Evolutionary conservation across 2,329 filamentous ascomycete species (phyloP).

Genomic region (Dothidotthia symphoricarpi): DNA sequence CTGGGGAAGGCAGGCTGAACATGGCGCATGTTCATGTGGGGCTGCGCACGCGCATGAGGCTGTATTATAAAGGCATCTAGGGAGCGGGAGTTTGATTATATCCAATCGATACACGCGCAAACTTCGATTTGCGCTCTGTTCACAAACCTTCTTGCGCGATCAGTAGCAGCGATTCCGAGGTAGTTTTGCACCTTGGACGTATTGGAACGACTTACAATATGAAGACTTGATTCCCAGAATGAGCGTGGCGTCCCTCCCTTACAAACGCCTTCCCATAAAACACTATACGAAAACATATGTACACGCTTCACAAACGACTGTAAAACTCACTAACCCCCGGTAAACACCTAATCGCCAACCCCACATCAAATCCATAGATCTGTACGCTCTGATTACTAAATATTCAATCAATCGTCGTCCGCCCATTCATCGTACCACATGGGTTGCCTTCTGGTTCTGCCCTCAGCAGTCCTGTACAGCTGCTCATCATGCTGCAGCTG

Average conservation of each 20-base stretch:
- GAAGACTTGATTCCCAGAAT: too few relatives aligned
- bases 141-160: too few relatives aligned
- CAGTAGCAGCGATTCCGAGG: too few relatives aligned
- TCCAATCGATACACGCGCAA: conserved; percentile 25
- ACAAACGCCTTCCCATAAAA: too few relatives aligned
- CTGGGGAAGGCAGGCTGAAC: neutral
- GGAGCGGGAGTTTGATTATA: conserved; percentile 40
- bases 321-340: too few relatives aligned
- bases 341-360: too few relatives aligned
- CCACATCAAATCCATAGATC: too few relatives aligned
- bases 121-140: neutral
- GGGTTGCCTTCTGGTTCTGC: conserved; percentile 19
- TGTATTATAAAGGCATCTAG: conserved; percentile 36
- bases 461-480: conserved; percentile 28
- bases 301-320: too few relatives aligned
- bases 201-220: too few relatives aligned
- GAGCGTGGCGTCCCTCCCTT: too few relatives aligned
- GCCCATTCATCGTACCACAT: conserved; percentile 31
- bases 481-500: conserved; percentile 39
- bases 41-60: conserved; percentile 14
- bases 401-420: conserved; percentile 24
- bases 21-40: neutral
- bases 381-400: conserved; percentile 1
- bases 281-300: too few relatives aligned
- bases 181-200: too few relatives aligned